These are phyloP conservation scores for Hypoxylon sp. DNA, from an alignment of 2,329 filamentous ascomycete genomes.

Conservation along the genomic window DNA sequence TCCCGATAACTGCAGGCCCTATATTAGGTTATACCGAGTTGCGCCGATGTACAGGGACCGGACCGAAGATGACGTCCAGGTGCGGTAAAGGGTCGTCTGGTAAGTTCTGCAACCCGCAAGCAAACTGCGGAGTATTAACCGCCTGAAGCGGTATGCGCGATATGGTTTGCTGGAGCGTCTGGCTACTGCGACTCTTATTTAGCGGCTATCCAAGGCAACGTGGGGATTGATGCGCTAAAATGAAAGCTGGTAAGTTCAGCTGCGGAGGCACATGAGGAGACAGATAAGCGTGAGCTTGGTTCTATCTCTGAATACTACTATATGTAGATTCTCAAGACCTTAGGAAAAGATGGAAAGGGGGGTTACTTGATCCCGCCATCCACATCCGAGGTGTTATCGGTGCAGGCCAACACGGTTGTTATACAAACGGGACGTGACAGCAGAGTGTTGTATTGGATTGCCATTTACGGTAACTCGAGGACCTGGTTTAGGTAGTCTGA, in stretches of 20 bases:
- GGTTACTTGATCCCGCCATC: constrained; percentile 23
- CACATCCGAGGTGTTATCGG: constrained; percentile 1
- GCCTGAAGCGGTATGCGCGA: constrained; percentile 33
- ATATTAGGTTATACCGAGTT: constrained; percentile 42
- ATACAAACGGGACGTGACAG: constrained; percentile 1
- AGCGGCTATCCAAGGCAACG: constrained; percentile 27
- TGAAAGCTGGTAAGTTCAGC: constrained; percentile 21
- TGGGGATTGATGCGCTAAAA: constrained; percentile 29
- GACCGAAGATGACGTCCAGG: constrained; percentile 45
- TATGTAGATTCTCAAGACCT: constrained; percentile 8
- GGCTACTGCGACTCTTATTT: constrained; percentile 38
- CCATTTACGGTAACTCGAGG: constrained; percentile 15
- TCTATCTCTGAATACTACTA: constrained; percentile 9
- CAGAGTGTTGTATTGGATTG: constrained; percentile 8
- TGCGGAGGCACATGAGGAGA: constrained; percentile 14
- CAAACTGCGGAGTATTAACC: constrained; percentile 37
- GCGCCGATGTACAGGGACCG: constrained; percentile 40
- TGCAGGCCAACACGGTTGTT: constrained; percentile 3
- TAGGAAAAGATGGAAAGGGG: constrained; percentile 18
- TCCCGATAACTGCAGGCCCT: constrained; percentile 36
- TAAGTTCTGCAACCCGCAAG: constrained; percentile 26
- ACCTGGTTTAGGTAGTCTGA: not conserved
- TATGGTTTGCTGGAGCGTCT: constrained; percentile 34
- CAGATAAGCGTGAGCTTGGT: constrained; percentile 34
- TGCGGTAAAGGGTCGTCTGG: constrained; percentile 29